Evolutionary conservation across 306 rosid genomes (phyloP).

Genomic region (Alnus rubra): DNA sequence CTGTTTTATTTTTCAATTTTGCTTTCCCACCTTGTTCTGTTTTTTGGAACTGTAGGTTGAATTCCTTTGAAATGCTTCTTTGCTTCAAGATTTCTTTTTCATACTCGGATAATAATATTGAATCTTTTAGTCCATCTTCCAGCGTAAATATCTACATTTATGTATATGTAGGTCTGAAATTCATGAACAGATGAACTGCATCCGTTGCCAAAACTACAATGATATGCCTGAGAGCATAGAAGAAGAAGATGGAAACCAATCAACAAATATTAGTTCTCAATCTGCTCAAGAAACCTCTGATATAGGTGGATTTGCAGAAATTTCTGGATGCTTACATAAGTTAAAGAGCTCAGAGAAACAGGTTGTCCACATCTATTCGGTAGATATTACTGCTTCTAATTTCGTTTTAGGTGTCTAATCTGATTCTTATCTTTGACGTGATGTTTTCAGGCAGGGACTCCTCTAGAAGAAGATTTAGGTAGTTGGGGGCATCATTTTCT

Average conservation of each 20-base stretch:
- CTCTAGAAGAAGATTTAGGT: conserved; percentile 88
- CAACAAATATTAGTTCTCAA: conserved; percentile 32
- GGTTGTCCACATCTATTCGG: conserved; percentile 46
- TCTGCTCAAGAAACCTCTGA: conserved; percentile 57
- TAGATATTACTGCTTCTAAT: conserved; percentile 28
- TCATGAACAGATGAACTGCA: conserved; percentile 83
- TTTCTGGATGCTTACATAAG: conserved; percentile 75
- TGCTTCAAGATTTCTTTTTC: neutral
- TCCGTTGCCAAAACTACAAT: conserved; percentile 63
- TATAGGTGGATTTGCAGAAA: conserved; percentile 93
- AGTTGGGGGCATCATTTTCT: conserved; percentile 94
- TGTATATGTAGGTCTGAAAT: conserved; percentile 72
- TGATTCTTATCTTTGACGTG: conserved; percentile 22
- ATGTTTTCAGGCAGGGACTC: conserved; percentile 72
- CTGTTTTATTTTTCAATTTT: neutral
- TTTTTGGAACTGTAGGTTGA: neutral
- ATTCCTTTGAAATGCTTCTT: neutral
- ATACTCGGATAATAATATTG: neutral
- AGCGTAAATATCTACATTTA: conserved; percentile 21
- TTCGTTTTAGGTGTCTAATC: neutral
- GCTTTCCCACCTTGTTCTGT: neutral
- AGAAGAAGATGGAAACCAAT: conserved; percentile 31
- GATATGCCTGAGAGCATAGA: conserved; percentile 37
- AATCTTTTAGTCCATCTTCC: conserved; percentile 13
- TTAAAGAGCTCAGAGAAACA: conserved; percentile 89